These are phyloP conservation scores for Lactifluus echinatus DNA, from an alignment of 768 basidiomycete species.

Conservation along the genomic window DNA sequence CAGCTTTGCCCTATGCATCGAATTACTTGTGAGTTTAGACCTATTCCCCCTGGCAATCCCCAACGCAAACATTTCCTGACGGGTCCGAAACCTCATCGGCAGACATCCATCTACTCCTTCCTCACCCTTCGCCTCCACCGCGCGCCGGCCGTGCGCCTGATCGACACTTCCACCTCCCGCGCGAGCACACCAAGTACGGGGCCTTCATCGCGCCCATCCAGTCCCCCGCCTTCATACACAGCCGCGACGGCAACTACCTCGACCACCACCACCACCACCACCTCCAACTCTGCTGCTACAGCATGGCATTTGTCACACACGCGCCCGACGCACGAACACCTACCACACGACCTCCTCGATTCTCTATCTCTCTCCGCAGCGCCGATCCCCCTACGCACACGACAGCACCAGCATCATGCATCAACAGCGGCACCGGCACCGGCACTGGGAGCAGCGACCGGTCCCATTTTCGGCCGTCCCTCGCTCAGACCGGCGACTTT, in stretches of 20 bases:
- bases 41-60: not conserved
- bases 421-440: not conserved
- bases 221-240: conserved; percentile 28
- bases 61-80: no score
- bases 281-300: no score
- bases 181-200: conserved; percentile 17
- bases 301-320: conserved; percentile 11
- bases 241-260: not conserved
- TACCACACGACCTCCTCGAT: conserved; percentile 48
- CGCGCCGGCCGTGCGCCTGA: conserved; percentile 62
- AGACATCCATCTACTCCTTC: conserved; percentile 48
- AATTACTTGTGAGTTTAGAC: conserved; percentile 46
- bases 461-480: conserved; percentile 63
- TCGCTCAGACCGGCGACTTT: conserved; percentile 40
- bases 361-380: conserved; percentile 52
- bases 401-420: conserved; percentile 17
- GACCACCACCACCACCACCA: conserved; percentile 1
- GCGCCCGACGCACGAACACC: conserved; percentile 32
- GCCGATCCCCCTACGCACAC: conserved; percentile 37
- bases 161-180: conserved; percentile 44
- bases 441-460: conserved; percentile 11
- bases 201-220: conserved; percentile 32
- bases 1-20: conserved; percentile 36
- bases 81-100: no score
- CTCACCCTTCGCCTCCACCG: conserved; percentile 53